phyloP scores from a whole-genome alignment of 176 grass and related monocot genomes.

The Musa troglodytarum region DNA sequence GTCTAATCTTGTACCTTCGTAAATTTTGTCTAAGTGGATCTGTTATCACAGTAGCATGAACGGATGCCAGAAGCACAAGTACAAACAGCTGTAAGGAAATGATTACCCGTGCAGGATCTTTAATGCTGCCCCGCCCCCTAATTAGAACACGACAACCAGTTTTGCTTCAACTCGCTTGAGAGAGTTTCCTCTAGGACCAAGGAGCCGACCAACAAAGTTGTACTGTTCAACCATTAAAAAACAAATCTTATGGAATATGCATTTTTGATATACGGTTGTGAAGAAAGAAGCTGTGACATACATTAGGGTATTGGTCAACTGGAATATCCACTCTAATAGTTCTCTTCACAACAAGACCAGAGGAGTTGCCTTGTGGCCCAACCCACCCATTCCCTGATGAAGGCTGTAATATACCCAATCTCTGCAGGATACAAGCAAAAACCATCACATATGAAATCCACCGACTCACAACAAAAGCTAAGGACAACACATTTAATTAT shows the following conservation, averaged over 20 bases:
- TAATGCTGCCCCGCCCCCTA: slow-evolving; percentile 34
- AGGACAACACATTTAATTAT: too few species aligned
- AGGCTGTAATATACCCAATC: slow-evolving; percentile 20
- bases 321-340: slow-evolving; percentile 40
- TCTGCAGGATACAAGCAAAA: slow-evolving; percentile 18
- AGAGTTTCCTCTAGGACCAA: slow-evolving; percentile 44
- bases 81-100: not conserved
- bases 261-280: not conserved
- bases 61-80: too few species aligned
- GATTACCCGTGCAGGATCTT: slow-evolving; percentile 32
- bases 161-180: slow-evolving; percentile 34
- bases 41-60: too few species aligned
- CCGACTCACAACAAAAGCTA: too few species aligned
- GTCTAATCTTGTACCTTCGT: too few species aligned
- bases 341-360: slow-evolving; percentile 32
- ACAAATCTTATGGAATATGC: not conserved
- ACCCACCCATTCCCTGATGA: slow-evolving; percentile 25
- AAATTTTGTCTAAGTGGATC: too few species aligned
- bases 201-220: slow-evolving; percentile 41
- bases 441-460: not conserved
- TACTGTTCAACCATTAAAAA: slow-evolving; percentile 17
- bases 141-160: slow-evolving; percentile 37
- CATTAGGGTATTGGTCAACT: slow-evolving; percentile 39
- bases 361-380: slow-evolving; percentile 21
- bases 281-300: not conserved